These are phyloP conservation scores for Colletotrichum orbiculare DNA, from an alignment of 2,329 filamentous ascomycete genomes.

Conservation along the genomic window DNA sequence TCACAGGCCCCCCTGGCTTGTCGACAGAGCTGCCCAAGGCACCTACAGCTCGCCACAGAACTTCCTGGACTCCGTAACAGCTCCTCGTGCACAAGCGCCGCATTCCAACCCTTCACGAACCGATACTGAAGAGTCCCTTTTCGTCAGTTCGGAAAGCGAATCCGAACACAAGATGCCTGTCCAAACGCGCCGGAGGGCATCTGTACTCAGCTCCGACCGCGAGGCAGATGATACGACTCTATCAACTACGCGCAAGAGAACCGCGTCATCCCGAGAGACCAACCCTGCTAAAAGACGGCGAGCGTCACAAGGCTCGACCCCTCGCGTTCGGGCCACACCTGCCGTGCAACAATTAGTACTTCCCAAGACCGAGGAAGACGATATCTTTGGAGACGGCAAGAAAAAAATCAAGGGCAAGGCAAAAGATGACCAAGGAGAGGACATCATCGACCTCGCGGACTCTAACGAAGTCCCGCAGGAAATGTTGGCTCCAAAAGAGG, in stretches of 20 bases:
- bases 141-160: constrained; percentile 35
- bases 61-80: not conserved
- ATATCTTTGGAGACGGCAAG: constrained; percentile 42
- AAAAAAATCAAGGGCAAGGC: constrained; percentile 34
- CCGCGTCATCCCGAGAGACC: constrained; percentile 22
- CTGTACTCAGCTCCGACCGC: constrained; percentile 28
- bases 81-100: not conserved
- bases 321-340: constrained; percentile 39
- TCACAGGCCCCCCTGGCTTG: not conserved
- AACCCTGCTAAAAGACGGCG: constrained; percentile 31
- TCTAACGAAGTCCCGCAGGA: constrained; percentile 56
- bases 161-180: constrained; percentile 36
- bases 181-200: constrained; percentile 35
- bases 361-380: constrained; percentile 38
- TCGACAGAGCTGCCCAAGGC: constrained; percentile 23
- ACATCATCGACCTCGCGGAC: constrained; percentile 55
- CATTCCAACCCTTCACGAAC: not conserved
- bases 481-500: constrained; percentile 56
- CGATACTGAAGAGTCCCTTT: constrained; percentile 29
- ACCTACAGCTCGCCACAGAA: constrained; percentile 39
- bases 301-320: constrained; percentile 32
- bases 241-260: constrained; percentile 29
- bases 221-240: constrained; percentile 31
- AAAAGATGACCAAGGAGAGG: constrained; percentile 41
- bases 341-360: constrained; percentile 37